These are phyloP conservation scores for slime mould (Dictyostelium discoideum) DNA, from an alignment of 78 protist species.

Conservation along the genomic window DNA sequence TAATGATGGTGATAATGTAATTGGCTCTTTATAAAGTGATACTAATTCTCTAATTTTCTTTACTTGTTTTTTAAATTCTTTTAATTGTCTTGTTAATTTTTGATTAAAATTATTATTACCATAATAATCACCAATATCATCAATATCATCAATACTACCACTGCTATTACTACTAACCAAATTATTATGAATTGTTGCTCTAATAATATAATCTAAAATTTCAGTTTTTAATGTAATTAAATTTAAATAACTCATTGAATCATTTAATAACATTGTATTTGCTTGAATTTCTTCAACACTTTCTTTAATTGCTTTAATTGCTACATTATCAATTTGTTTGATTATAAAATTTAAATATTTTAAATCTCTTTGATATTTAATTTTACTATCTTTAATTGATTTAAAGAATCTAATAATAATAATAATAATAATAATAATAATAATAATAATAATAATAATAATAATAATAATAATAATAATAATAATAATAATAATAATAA, in stretches of 20 bases:
- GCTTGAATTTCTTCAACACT: not conserved
- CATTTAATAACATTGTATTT: not conserved
- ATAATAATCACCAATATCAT: not conserved
- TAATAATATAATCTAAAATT: not conserved
- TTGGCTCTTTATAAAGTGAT: not conserved
- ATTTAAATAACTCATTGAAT: not conserved
- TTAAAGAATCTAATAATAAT: not conserved
- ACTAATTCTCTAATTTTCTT: not conserved
- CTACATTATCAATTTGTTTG: not conserved
- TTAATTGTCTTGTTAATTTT: constrained; percentile 5
- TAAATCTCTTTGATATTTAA: not conserved
- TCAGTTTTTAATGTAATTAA: not conserved
- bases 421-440: not conserved
- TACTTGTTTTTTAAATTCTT: not conserved
- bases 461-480: no score
- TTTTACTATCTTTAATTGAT: not conserved
- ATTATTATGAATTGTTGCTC: not conserved
- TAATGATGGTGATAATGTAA: not conserved
- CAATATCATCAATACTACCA: not conserved
- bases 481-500: not conserved
- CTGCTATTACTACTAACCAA: no score
- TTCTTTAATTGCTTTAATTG: not conserved
- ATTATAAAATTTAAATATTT: not conserved
- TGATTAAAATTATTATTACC: not conserved
- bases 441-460: not conserved